Conservation (phyloP, 2,329 filamentous ascomycete species). For the Penicillium sp. region DNA sequence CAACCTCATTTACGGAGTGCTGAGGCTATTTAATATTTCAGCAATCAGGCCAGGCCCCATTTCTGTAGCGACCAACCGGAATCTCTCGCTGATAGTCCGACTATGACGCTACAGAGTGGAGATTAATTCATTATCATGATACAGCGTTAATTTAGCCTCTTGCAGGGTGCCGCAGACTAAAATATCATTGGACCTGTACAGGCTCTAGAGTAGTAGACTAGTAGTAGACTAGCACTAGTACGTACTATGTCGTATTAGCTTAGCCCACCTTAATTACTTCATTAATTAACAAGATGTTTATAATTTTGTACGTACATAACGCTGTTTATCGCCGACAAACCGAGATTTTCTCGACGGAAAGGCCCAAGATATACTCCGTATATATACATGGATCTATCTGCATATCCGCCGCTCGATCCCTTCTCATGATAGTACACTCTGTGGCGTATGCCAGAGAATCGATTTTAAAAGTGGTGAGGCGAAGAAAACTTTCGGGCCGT, state of each 20-base stretch:
- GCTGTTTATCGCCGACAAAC: too few relatives aligned
- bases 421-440: too few relatives aligned
- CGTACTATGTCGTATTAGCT: too few relatives aligned
- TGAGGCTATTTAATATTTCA: not conserved
- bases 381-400: too few relatives aligned
- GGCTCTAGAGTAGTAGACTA: not conserved
- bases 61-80: not conserved
- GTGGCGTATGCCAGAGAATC: too few relatives aligned
- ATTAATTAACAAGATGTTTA: not conserved
- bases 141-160: constrained; percentile 10
- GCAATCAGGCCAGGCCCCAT: not conserved
- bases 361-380: too few relatives aligned
- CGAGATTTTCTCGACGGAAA: not conserved
- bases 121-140: constrained; percentile 9
- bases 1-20: not conserved
- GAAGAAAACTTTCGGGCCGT: not conserved
- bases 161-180: not conserved
- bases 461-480: not conserved
- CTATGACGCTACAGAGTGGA: too few relatives aligned
- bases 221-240: too few relatives aligned
- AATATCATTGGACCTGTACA: not conserved
- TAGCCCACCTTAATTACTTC: not conserved
- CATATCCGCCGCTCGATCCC: too few relatives aligned
- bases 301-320: too few relatives aligned
- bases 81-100: not conserved